Evolutionary conservation across 495 filamentous ascomycete species (phyloP).

Genomic region (Daldinia decipiens): DNA sequence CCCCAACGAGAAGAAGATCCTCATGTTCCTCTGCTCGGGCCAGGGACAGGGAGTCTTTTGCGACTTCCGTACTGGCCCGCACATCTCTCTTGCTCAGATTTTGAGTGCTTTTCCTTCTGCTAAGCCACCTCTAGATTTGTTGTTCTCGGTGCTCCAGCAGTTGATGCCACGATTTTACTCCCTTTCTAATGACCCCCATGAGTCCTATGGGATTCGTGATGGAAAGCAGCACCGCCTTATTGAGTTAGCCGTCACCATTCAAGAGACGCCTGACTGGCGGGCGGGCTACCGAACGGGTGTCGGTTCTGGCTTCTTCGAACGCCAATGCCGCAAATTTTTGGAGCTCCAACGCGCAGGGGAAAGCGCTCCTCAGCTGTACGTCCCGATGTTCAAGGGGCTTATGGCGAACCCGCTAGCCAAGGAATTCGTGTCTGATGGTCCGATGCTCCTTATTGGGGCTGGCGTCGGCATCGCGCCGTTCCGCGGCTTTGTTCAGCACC

Average conservation of each 20-base stretch:
- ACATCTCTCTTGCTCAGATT: conserved; percentile 84
- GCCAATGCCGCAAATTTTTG: conserved; percentile 75
- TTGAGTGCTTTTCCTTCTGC: conserved; percentile 92
- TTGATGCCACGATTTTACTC: conserved; percentile 99
- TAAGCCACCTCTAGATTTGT: conserved; percentile 81
- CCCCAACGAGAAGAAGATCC: conserved; percentile 83
- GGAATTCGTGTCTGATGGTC: conserved; percentile 89
- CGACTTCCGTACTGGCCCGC: conserved; percentile 89
- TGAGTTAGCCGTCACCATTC: conserved; percentile 94
- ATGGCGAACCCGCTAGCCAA: conserved; percentile 96
- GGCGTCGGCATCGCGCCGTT: conserved; percentile 98
- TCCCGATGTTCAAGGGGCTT: conserved; percentile 98
- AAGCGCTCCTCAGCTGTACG: conserved; percentile 67
- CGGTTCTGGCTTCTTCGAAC: conserved; percentile 86
- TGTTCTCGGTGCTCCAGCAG: conserved; percentile 81
- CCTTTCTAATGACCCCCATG: conserved; percentile 91
- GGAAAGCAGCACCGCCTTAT: conserved; percentile 81
- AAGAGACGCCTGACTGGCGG: conserved; percentile 85
- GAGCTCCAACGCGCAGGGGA: conserved; percentile 68
- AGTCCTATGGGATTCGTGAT: conserved; percentile 75
- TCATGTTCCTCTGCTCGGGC: conserved; percentile 84
- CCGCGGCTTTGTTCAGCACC: conserved; percentile 94
- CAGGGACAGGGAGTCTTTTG: conserved; percentile 95
- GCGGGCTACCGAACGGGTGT: conserved; percentile 73
- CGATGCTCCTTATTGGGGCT: conserved; percentile 96